Percentiles rank a stretch among this genome's conserved stretches.
Conservation (phyloP, 352 stramenopile species). For the Globisporangium camurandrum region DNA sequence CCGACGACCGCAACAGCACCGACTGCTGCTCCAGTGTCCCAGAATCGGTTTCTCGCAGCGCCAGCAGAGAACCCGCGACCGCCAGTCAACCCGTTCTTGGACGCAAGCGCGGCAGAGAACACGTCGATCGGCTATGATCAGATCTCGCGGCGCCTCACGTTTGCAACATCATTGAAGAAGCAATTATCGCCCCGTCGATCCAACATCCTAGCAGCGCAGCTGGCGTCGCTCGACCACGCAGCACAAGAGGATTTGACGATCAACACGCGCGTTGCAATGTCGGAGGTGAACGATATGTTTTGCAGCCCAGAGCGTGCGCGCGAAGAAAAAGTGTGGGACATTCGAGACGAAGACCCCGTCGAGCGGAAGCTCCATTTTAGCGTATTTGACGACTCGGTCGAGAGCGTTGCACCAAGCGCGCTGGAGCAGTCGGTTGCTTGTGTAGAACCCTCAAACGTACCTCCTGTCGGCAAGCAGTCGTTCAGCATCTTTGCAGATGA, state of each 20-base stretch:
- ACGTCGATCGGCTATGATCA: constrained; percentile 10
- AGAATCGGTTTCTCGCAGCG: constrained; percentile 17
- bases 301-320: constrained; percentile 55
- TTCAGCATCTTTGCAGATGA: constrained; percentile 54
- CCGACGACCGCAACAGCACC: background rate
- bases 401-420: constrained; percentile 44
- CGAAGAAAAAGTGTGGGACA: constrained; percentile 33
- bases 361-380: constrained; percentile 82
- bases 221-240: constrained; percentile 18
- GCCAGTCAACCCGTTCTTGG: constrained; percentile 15
- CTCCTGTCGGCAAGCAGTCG: constrained; percentile 27
- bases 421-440: constrained; percentile 45
- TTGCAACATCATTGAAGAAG: constrained; percentile 15
- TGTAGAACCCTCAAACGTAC: constrained; percentile 29
- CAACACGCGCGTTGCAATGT: constrained; percentile 76
- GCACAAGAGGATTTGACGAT: constrained; percentile 85
- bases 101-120: constrained; percentile 4
- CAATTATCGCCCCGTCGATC: constrained; percentile 6
- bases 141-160: constrained; percentile 17
- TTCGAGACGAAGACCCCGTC: constrained; percentile 57
- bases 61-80: background rate
- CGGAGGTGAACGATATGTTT: constrained; percentile 85
- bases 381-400: constrained; percentile 72
- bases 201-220: constrained; percentile 9
- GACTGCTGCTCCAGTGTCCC: constrained; percentile 6